These are phyloP conservation scores for Colletotrichum cordylinicola DNA, from an alignment of 2,329 filamentous ascomycete genomes.

Conservation along the genomic window DNA sequence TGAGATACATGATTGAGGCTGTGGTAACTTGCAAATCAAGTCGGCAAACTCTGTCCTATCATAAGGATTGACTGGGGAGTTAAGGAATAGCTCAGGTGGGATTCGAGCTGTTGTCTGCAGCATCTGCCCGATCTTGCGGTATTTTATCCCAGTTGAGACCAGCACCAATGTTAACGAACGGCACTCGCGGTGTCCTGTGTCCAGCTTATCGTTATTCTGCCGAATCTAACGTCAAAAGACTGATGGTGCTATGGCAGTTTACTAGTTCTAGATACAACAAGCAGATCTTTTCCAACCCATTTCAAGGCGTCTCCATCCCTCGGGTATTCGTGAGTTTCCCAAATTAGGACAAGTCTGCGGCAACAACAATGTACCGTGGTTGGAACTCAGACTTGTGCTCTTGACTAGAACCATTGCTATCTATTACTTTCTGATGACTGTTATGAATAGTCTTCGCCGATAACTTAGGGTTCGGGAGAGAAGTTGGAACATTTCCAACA, in stretches of 20 bases:
- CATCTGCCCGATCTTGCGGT: background rate
- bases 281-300: rapidly evolving
- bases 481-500: background rate
- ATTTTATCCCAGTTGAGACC: background rate
- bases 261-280: background rate
- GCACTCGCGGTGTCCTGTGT: background rate
- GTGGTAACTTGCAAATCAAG: background rate
- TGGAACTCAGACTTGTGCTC: background rate
- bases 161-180: background rate
- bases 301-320: background rate
- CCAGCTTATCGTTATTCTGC: background rate
- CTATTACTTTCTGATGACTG: background rate
- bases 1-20: background rate
- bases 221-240: background rate
- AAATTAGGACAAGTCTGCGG: background rate
- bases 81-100: background rate
- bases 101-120: background rate
- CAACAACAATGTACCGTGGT: background rate
- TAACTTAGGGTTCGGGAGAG: background rate
- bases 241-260: background rate
- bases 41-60: rapidly evolving
- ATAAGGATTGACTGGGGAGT: background rate
- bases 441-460: background rate
- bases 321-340: background rate
- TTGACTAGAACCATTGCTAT: background rate